Evolutionary conservation across 495 filamentous ascomycete species (phyloP).

Genomic region (Copromyces sp.): DNA sequence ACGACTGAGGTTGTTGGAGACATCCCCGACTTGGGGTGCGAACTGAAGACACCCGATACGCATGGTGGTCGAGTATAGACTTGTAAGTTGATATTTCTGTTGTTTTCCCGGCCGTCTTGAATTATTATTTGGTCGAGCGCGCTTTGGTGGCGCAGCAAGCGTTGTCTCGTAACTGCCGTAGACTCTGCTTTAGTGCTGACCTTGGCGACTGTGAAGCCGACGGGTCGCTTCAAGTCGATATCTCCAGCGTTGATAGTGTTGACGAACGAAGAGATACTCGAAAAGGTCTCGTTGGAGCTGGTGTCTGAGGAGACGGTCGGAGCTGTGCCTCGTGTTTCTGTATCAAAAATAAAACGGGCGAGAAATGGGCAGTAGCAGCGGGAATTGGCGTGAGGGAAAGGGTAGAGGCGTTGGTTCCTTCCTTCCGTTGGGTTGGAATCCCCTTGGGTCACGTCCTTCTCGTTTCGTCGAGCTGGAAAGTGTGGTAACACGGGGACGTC

Average conservation of each 20-base stretch:
- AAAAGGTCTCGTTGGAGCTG: neutral
- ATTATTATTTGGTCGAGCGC: neutral
- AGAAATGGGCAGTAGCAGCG: neutral
- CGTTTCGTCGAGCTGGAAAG: neutral
- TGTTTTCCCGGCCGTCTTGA: neutral
- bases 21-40: constrained; percentile 59
- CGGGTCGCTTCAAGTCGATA: neutral
- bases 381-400: neutral
- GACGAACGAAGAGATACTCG: neutral
- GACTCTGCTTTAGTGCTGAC: neutral
- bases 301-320: neutral
- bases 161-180: neutral
- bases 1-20: constrained; percentile 62
- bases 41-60: constrained; percentile 78
- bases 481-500: neutral
- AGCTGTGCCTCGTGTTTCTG: neutral
- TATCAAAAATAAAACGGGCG: neutral
- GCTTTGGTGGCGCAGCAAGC: neutral
- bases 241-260: neutral
- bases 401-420: neutral
- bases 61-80: constrained; percentile 39
- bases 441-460: neutral
- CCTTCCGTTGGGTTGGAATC: neutral
- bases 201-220: neutral
- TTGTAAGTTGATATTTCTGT: constrained; percentile 1